phyloP scores from a whole-genome alignment of 371 early-diverging fungal genomes.

The Saksenaea vasiformis region DNA sequence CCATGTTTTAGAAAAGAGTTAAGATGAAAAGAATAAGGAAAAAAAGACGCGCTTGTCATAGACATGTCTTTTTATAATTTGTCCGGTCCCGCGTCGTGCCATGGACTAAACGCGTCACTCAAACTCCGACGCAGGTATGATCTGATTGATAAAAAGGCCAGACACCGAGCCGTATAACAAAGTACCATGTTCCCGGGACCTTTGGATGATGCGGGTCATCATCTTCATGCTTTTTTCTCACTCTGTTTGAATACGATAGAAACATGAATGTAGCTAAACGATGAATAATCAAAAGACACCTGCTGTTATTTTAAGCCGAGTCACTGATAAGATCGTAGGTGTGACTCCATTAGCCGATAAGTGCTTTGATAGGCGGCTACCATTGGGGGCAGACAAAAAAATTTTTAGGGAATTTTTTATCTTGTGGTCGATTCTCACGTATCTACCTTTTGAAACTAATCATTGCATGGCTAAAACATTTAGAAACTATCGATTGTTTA shows the following conservation, averaged over 20 bases:
- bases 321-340: constrained; percentile 4
- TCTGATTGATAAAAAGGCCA: constrained; percentile 11
- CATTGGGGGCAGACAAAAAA: not conserved
- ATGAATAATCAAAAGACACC: not conserved
- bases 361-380: not conserved
- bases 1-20: constrained; percentile 28
- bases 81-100: constrained; percentile 9
- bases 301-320: not conserved
- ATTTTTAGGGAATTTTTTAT: not conserved
- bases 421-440: not conserved
- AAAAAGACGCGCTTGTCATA: not conserved
- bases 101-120: constrained; percentile 6
- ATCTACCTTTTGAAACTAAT: no score
- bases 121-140: constrained; percentile 1
- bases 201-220: not conserved
- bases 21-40: constrained; percentile 16
- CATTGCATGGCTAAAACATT: no score
- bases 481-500: no score
- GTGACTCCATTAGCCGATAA: constrained; percentile 6
- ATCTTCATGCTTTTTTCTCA: not conserved
- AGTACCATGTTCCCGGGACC: not conserved
- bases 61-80: constrained; percentile 18
- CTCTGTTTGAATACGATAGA: not conserved
- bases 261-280: not conserved
- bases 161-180: not conserved